A percentile compares a stretch with the other conserved stretches of the same genome.
phyloP scores from a whole-genome alignment of 2,329 filamentous ascomycete genomes.

The Tolypocladium ophioglossoides region DNA sequence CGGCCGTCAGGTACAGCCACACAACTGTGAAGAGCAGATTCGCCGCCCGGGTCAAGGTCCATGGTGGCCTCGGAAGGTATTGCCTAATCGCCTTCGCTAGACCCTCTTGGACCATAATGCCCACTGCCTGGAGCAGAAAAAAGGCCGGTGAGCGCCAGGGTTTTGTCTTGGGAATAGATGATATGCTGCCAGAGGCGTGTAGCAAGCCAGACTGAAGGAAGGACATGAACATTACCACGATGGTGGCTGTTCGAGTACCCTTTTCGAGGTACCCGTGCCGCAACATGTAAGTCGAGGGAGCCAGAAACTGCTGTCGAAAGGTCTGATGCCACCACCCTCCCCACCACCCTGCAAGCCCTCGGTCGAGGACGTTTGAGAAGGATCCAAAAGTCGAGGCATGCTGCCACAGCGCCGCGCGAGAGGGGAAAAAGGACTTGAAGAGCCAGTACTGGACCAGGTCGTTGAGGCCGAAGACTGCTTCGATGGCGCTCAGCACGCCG shows the following conservation, averaged over 20 bases:
- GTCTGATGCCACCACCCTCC: slow-evolving; percentile 84
- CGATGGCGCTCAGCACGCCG: slow-evolving; percentile 49
- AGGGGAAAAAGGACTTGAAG: slow-evolving; percentile 40
- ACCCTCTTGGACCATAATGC: slow-evolving; percentile 48
- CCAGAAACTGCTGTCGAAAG: slow-evolving; percentile 63
- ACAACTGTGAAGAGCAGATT: slow-evolving; percentile 52
- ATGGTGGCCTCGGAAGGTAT: slow-evolving; percentile 29
- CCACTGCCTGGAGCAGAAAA: slow-evolving; percentile 60
- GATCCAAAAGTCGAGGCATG: slow-evolving; percentile 46
- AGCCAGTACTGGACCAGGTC: slow-evolving; percentile 46
- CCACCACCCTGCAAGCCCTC: slow-evolving; percentile 75
- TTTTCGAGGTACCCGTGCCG: slow-evolving; percentile 26
- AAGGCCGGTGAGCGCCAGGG: slow-evolving; percentile 52
- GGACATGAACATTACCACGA: slow-evolving; percentile 21
- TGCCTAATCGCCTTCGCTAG: slow-evolving; percentile 22
- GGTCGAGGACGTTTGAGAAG: slow-evolving; percentile 44
- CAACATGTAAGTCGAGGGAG: slow-evolving; percentile 42
- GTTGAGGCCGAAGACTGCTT: slow-evolving; percentile 47
- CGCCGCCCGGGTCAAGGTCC: slow-evolving; percentile 31
- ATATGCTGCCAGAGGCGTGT: slow-evolving; percentile 61
- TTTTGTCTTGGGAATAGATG: slow-evolving; percentile 42
- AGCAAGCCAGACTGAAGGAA: slow-evolving; percentile 59
- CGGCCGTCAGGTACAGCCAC: slow-evolving; percentile 61
- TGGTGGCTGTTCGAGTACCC: slow-evolving; percentile 14
- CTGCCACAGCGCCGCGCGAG: slow-evolving; percentile 39